Conservation (phyloP, 805 yeast species). For the Sugiyamaella americana region DNA sequence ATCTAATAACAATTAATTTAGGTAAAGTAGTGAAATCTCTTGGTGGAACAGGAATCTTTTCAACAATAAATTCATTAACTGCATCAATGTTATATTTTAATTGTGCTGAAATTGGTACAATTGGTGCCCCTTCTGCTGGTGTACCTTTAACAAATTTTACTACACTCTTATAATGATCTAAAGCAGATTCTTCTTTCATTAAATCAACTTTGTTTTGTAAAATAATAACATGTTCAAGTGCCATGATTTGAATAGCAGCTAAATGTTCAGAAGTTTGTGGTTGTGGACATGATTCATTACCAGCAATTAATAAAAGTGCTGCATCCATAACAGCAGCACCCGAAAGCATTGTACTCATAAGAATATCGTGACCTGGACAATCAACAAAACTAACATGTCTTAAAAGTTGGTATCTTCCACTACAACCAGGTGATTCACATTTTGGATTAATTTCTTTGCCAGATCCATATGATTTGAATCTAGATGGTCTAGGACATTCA, state of each 20-base stretch:
- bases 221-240: conserved; percentile 90
- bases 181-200: conserved; percentile 94
- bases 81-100: conserved; percentile 98
- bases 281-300: conserved; percentile 99
- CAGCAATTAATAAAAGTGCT: conserved; percentile 90
- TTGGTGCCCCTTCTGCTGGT: conserved; percentile 98
- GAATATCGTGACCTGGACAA: conserved; percentile 99
- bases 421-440: conserved; percentile 81
- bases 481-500: conserved; percentile 85
- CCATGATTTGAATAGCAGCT: conserved; percentile 99
- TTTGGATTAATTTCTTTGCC: conserved; percentile 93
- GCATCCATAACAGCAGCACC: conserved; percentile 99
- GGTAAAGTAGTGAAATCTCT: conserved; percentile 94
- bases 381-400: conserved; percentile 99
- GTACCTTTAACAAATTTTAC: conserved; percentile 93
- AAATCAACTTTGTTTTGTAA: conserved; percentile 97
- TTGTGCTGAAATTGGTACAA: conserved; percentile 98
- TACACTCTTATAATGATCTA: conserved; percentile 91
- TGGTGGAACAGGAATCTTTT: conserved; percentile 91
- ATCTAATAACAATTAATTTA: conserved; percentile 92
- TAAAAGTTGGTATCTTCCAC: conserved; percentile 80
- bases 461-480: conserved; percentile 90
- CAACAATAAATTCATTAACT: conserved; percentile 92
- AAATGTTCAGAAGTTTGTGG: conserved; percentile 99
- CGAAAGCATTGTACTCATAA: conserved; percentile 99